Evolutionary conservation across 108 stramenopile genomes (phyloP).

Genomic region (Nitzschia sp.): DNA sequence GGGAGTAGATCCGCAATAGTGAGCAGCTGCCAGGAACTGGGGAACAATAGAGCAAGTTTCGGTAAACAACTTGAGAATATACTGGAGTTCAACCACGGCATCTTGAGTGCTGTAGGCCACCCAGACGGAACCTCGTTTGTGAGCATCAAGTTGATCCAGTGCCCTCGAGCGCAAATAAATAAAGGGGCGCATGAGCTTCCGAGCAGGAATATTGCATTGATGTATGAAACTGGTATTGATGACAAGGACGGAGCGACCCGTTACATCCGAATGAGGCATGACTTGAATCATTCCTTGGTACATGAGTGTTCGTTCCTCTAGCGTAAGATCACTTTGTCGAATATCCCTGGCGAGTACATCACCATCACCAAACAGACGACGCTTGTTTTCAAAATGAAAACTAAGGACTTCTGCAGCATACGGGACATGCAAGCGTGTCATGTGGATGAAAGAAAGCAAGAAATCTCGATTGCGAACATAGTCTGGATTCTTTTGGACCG

Average conservation of each 20-base stretch:
- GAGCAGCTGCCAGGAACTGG: background rate
- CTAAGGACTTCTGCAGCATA: slow-evolving; percentile 1
- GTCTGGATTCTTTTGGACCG: background rate
- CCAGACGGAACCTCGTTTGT: background rate
- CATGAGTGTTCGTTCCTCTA: background rate
- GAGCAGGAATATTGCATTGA: background rate
- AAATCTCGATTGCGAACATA: slow-evolving; percentile 5
- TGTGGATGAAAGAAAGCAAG: slow-evolving; percentile 6
- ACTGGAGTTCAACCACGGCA: background rate
- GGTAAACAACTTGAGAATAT: background rate
- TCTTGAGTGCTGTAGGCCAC: background rate
- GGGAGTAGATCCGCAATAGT: slow-evolving; percentile 20
- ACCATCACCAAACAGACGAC: slow-evolving; percentile 4
- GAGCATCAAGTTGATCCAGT: background rate
- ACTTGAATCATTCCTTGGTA: background rate
- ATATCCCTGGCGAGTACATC: background rate
- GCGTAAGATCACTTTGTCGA: slow-evolving; percentile 1
- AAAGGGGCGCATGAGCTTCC: background rate
- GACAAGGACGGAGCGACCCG: background rate
- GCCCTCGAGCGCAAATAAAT: background rate
- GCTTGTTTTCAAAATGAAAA: slow-evolving; percentile 2
- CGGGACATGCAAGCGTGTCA: background rate
- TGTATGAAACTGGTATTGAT: background rate
- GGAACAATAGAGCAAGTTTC: background rate
- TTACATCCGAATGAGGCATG: background rate